Percentiles rank a stretch among this genome's conserved stretches.
These are phyloP conservation scores for Sclerotinia sclerotiorum DNA, from an alignment of 2,329 filamentous ascomycete genomes.

Conservation along the genomic window DNA sequence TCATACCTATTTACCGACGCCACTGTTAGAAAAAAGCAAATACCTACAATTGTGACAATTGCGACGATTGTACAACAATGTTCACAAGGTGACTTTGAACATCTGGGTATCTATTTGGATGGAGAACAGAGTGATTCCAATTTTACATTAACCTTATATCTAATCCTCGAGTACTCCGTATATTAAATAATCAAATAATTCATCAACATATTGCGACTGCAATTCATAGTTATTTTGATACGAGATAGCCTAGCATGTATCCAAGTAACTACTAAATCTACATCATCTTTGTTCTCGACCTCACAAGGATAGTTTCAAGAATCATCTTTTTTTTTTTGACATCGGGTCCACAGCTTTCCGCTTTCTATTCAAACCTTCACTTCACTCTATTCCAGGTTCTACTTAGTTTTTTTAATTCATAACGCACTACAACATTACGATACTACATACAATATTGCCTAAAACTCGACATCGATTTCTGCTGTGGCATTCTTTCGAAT, in stretches of 20 bases:
- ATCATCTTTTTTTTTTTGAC: constrained; percentile 18
- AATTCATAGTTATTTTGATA: no score
- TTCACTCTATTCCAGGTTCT: neutral
- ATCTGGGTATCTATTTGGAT: no score
- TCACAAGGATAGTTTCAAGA: constrained; percentile 15
- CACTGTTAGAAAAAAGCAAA: neutral
- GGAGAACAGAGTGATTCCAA: no score
- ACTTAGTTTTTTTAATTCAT: neutral
- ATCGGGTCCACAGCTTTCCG: constrained; percentile 17
- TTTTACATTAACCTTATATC: no score
- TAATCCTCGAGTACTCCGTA: no score
- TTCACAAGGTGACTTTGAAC: neutral
- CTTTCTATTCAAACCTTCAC: constrained; percentile 8
- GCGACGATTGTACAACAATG: no score
- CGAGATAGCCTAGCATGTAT: neutral
- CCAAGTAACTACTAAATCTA: no score
- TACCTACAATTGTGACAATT: neutral
- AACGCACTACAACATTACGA: neutral
- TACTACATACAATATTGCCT: neutral
- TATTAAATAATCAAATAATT: no score
- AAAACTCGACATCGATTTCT: neutral
- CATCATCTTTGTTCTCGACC: constrained; percentile 8
- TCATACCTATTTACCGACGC: neutral
- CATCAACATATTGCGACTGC: no score
- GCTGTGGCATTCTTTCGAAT: neutral